phyloP scores from a whole-genome alignment of 768 basidiomycete genomes.

The Lactarius sanguifluus region DNA sequence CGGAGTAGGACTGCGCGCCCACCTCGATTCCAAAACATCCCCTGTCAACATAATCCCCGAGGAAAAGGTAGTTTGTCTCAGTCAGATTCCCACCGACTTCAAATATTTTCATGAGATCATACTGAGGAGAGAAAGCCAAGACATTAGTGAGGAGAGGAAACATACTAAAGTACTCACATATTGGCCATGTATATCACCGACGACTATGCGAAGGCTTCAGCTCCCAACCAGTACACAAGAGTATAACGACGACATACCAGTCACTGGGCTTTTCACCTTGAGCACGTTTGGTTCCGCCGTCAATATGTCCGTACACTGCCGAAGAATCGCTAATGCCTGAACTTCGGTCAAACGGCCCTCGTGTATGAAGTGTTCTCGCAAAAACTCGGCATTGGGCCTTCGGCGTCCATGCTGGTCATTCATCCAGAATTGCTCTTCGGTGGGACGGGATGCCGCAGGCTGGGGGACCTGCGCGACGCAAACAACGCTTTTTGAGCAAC shows the following conservation, averaged over 20 bases:
- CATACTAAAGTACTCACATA: conserved; percentile 53
- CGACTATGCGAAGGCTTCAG: conserved; percentile 52
- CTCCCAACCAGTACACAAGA: background rate
- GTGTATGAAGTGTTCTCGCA: conserved; percentile 84
- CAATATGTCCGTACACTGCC: conserved; percentile 62
- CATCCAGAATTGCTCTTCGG: conserved; percentile 71
- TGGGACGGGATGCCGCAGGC: conserved; percentile 62
- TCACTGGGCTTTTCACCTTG: conserved; percentile 83
- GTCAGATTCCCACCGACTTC: conserved; percentile 84
- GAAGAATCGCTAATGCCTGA: conserved; percentile 79
- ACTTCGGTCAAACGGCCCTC: conserved; percentile 80
- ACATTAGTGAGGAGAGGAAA: background rate
- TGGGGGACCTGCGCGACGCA: conserved; percentile 56
- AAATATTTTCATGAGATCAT: conserved; percentile 95
- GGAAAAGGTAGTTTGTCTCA: conserved; percentile 85
- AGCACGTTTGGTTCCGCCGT: conserved; percentile 78
- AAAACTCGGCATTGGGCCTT: conserved; percentile 70
- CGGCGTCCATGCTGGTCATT: conserved; percentile 51
- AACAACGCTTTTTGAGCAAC: background rate
- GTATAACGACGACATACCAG: conserved; percentile 53
- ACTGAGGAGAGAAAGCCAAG: conserved; percentile 46
- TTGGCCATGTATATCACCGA: conserved; percentile 96
- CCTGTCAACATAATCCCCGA: conserved; percentile 95
- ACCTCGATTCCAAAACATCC: conserved; percentile 84
- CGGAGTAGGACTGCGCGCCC: conserved; percentile 22